A percentile compares a stretch with the other conserved stretches of the same genome.
Conservation (phyloP, 257 asterid species). For the Salvia rosmarinus region DNA sequence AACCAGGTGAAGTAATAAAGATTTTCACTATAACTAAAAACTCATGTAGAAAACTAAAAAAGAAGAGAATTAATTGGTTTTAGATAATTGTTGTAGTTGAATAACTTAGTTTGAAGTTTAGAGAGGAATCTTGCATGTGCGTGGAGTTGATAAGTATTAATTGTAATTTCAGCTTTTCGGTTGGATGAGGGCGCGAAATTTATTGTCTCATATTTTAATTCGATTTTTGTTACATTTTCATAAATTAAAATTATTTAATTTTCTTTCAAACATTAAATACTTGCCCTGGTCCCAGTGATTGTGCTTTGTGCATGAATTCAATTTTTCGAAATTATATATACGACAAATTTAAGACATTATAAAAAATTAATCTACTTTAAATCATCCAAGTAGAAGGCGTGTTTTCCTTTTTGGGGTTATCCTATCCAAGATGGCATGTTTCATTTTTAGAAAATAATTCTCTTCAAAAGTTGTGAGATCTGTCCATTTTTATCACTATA, state of each 20-base stretch:
- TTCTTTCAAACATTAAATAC: slow-evolving; percentile 6
- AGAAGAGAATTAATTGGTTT: neutral
- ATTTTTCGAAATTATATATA: neutral
- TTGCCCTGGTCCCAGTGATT: slow-evolving; percentile 28
- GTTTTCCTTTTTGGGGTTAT: no score
- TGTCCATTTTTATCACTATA: no score
- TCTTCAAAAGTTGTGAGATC: no score
- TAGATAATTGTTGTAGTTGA: neutral
- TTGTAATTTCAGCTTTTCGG: slow-evolving; percentile 40
- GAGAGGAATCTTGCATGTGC: slow-evolving; percentile 52
- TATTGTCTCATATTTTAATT: slow-evolving; percentile 27
- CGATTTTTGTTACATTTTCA: neutral
- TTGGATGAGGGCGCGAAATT: slow-evolving; percentile 41
- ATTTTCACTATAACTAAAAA: neutral
- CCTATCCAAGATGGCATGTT: no score
- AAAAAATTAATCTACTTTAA: no score
- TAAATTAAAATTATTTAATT: no score
- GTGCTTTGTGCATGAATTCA: slow-evolving; percentile 26
- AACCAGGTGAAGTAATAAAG: neutral
- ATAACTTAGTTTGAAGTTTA: no score
- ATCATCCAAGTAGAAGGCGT: no score
- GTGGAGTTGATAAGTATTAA: slow-evolving; percentile 38
- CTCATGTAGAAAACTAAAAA: neutral
- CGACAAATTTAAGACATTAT: no score
- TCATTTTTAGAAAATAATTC: no score